phyloP scores from a whole-genome alignment of 2,329 filamentous ascomycete genomes.

The Ophiostoma sp. region DNA sequence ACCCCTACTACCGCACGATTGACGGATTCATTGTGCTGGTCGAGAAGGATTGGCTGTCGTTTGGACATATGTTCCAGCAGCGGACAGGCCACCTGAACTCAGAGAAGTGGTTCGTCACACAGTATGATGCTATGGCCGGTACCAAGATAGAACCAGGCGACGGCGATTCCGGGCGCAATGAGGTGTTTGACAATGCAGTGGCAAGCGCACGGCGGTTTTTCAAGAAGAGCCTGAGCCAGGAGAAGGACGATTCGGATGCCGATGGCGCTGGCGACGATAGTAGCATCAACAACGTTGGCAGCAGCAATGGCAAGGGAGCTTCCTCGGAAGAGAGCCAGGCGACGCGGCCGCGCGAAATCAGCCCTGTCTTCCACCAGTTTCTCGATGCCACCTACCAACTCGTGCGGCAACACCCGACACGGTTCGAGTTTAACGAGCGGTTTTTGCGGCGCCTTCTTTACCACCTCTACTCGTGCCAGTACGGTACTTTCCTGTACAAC shows the following conservation, averaged over 20 bases:
- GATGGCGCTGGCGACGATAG: constrained; percentile 47
- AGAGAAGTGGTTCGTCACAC: constrained; percentile 88
- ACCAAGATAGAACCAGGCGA: constrained; percentile 57
- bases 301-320: constrained; percentile 25
- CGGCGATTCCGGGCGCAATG: constrained; percentile 52
- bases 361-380: constrained; percentile 96
- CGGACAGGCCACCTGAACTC: constrained; percentile 82
- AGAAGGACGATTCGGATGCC: constrained; percentile 52
- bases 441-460: constrained; percentile 86
- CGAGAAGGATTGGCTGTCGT: constrained; percentile 97
- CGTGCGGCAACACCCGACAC: constrained; percentile 73
- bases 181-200: constrained; percentile 80
- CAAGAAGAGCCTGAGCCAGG: constrained; percentile 64
- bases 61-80: constrained; percentile 95
- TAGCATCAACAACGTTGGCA: constrained; percentile 29
- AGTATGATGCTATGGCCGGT: constrained; percentile 71
- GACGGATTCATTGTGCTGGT: constrained; percentile 91
- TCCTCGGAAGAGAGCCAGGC: constrained; percentile 51
- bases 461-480: constrained; percentile 92
- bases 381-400: constrained; percentile 91
- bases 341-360: constrained; percentile 83
- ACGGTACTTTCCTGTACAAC: constrained; percentile 94
- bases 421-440: constrained; percentile 94
- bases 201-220: constrained; percentile 85
- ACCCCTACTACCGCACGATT: constrained; percentile 90